Percentiles rank a stretch among this genome's conserved stretches.
These are phyloP conservation scores for Aspergillus novoparasiticus DNA, from an alignment of 2,329 filamentous ascomycete species.

Conservation along the genomic window DNA sequence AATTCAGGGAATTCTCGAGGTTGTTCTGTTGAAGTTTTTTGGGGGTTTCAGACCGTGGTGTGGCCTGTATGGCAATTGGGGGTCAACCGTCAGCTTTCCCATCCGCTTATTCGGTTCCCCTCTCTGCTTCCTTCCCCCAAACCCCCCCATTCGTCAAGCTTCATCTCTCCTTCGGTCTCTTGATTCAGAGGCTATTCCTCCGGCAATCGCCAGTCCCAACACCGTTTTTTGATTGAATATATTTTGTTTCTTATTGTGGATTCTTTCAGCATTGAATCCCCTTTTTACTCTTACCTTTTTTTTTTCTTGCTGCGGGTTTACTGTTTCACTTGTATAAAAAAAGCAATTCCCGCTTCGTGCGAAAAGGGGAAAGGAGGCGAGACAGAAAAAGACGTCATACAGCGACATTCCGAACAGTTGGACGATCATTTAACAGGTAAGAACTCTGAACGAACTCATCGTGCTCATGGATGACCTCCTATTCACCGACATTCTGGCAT, in stretches of 20 bases:
- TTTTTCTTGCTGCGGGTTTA: not conserved
- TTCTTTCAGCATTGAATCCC: not conserved
- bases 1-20: not conserved
- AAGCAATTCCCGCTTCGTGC: constrained; percentile 18
- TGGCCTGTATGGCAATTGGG: constrained; percentile 23
- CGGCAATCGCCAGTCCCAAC: constrained; percentile 9
- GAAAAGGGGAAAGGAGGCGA: constrained; percentile 18
- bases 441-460: not conserved
- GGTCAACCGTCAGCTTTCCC: constrained; percentile 24
- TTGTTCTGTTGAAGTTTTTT: constrained; percentile 8
- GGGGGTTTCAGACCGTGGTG: constrained; percentile 17
- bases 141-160: constrained; percentile 16
- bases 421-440: constrained; percentile 21
- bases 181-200: constrained; percentile 3
- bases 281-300: constrained; percentile 4
- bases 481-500: constrained; percentile 2
- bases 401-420: constrained; percentile 11
- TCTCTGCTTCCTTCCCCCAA: constrained; percentile 19
- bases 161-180: constrained; percentile 23
- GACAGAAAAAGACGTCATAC: constrained; percentile 18
- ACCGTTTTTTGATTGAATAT: constrained; percentile 19
- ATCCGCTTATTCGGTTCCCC: constrained; percentile 28
- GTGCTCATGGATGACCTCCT: not conserved
- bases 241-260: constrained; percentile 13
- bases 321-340: constrained; percentile 7